Percentiles rank a stretch among this genome's conserved stretches.
phyloP scores from a whole-genome alignment of 805 yeast genomes.

The Candida stauntonica region DNA sequence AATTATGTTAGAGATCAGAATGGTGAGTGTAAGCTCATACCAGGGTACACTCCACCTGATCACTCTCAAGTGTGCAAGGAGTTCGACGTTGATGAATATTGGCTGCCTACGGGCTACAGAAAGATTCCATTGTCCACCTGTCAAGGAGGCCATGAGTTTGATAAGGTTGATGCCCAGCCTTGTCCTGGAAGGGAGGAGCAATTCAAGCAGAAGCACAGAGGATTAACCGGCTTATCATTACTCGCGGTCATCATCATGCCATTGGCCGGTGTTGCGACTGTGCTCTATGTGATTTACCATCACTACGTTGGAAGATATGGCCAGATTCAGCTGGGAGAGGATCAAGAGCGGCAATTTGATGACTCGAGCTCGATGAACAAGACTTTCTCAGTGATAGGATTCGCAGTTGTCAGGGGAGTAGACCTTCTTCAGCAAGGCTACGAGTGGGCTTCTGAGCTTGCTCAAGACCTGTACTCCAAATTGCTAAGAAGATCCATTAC shows the following conservation, averaged over 20 bases:
- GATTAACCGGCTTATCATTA: slow-evolving; percentile 51
- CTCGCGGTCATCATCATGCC: slow-evolving; percentile 56
- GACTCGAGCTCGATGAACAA: slow-evolving; percentile 56
- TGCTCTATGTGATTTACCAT: slow-evolving; percentile 72
- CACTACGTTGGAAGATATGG: slow-evolving; percentile 81
- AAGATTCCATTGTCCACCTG: slow-evolving; percentile 83
- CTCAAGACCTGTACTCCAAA: slow-evolving; percentile 4
- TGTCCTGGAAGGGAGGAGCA: slow-evolving; percentile 86
- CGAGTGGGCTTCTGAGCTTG: slow-evolving; percentile 13
- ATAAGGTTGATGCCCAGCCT: slow-evolving; percentile 56
- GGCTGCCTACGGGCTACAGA: slow-evolving; percentile 91
- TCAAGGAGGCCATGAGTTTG: slow-evolving; percentile 71
- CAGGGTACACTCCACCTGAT: slow-evolving; percentile 66
- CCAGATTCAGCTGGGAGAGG: slow-evolving; percentile 79
- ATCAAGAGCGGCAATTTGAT: slow-evolving; percentile 67
- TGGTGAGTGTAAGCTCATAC: slow-evolving; percentile 83
- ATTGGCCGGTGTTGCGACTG: slow-evolving; percentile 42
- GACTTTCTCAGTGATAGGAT: slow-evolving; percentile 28
- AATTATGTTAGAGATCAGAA: slow-evolving; percentile 67
- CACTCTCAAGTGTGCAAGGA: slow-evolving; percentile 56
- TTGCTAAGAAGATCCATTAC: slow-evolving; percentile 17
- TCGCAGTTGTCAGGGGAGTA: slow-evolving; percentile 30
- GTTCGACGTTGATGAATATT: slow-evolving; percentile 59
- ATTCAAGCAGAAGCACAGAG: slow-evolving; percentile 48
- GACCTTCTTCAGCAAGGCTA: slow-evolving; percentile 12